Base-by-base conservation (phyloP, 306 rosid species). In the Medicago arabica region DNA sequence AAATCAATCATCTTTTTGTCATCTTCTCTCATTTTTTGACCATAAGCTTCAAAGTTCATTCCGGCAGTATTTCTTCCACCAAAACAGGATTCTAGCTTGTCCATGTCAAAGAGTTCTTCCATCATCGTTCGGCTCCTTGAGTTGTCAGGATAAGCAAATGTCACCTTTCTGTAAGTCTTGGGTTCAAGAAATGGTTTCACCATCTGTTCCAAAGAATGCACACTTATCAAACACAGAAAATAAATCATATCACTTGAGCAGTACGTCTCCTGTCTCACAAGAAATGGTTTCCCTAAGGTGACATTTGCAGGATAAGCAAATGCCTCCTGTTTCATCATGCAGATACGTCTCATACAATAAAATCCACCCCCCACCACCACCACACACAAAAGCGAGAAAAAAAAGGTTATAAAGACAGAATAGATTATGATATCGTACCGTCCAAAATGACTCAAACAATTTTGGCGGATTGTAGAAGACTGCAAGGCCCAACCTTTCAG, bases 391-490 rank as follows among this genome's bases (percentile, higher is more conserved):
- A 34, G 38, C 31, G 31, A 1, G 7, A 5, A 34, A 34, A 34
- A 34, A 34, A 34, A 5, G 38, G 38, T 34, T 34, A 34, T 4
- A 58, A 75, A 79, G 39, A 59, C 25, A 9, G 18, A 74, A 76
- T 75, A 58, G 63, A 14, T 18, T 43, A 58, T 74, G 81, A 66
- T 65, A 65, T 66, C 88, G 59, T 86, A 93, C 98, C 96, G 77
- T 83, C 96, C 94, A 89, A 83, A 90, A 90, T 18, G 98, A 89
- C 83, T 93, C 95, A 15, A 93, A 93, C 65, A 93, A 14, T 80
- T 90, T 93, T 36, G 98, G 98, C 18, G 96, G 96, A 55, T 93
- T 86, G 85, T 93, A 90, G 13, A 93, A 83, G 71, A 93, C 80
- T 73, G 93, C 98, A 51, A 82, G 71, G 65, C 89, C 96, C 84